phyloP scores from a whole-genome alignment of 1,284 basidiomycete species.

The Xerocomus nothofagi region DNA sequence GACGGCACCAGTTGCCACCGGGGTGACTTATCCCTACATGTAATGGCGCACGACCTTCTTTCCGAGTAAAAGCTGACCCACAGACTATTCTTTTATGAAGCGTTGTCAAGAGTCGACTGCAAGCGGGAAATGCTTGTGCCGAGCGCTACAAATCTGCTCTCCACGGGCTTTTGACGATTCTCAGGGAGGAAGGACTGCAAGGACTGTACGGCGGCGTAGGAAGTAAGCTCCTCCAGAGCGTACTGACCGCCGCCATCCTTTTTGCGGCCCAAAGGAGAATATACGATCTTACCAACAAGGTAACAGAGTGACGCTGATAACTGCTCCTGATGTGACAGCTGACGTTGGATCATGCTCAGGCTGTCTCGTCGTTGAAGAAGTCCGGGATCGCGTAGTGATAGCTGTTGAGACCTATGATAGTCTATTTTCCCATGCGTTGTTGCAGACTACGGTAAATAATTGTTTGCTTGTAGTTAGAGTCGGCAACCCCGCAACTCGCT shows the following conservation, averaged over 20 bases:
- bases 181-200: constrained; percentile 73
- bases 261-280: constrained; percentile 83
- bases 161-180: constrained; percentile 69
- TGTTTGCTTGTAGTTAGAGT: too few species aligned
- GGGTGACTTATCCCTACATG: constrained; percentile 79
- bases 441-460: too few species aligned
- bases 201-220: constrained; percentile 86
- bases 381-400: constrained; percentile 3
- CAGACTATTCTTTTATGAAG: constrained; percentile 38
- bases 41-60: constrained; percentile 26
- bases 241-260: constrained; percentile 87
- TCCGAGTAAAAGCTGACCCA: neutral
- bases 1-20: constrained; percentile 60
- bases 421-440: neutral
- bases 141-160: constrained; percentile 69
- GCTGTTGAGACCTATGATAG: neutral
- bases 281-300: constrained; percentile 68
- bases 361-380: constrained; percentile 15
- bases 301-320: constrained; percentile 16
- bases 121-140: constrained; percentile 67
- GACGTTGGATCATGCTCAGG: constrained; percentile 12
- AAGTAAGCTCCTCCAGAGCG: constrained; percentile 86
- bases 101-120: constrained; percentile 81
- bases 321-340: neutral
- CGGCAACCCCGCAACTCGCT: too few species aligned